Evolutionary conservation across 2,329 filamentous ascomycete genomes (phyloP).

Genomic region (Coleophoma eucalyptorum): DNA sequence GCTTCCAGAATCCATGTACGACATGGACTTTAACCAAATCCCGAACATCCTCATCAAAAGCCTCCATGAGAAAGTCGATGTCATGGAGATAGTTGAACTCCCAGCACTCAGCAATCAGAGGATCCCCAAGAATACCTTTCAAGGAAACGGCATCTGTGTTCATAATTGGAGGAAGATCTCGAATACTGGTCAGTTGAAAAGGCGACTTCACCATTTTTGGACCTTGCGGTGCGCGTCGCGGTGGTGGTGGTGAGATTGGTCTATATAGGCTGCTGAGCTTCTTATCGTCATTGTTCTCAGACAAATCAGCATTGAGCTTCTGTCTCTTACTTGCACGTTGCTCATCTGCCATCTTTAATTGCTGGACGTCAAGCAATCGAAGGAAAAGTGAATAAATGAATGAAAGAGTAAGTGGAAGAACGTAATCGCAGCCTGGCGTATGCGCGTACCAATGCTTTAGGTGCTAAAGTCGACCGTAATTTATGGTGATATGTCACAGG

Average conservation of each 20-base stretch:
- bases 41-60: conserved; percentile 50
- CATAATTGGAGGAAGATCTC: conserved; percentile 42
- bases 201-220: conserved; percentile 40
- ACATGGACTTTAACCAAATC: conserved; percentile 50
- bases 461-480: too few species aligned
- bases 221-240: conserved; percentile 6
- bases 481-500: too few species aligned
- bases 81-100: conserved; percentile 53
- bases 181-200: conserved; percentile 54
- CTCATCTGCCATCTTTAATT: conserved; percentile 14
- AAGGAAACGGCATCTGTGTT: conserved; percentile 55
- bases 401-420: background rate
- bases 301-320: conserved; percentile 11
- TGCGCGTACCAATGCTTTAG: background rate
- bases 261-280: conserved; percentile 13
- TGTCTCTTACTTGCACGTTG: conserved; percentile 21
- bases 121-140: conserved; percentile 55
- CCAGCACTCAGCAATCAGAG: conserved; percentile 52
- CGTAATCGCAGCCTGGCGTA: background rate
- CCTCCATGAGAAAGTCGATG: conserved; percentile 55
- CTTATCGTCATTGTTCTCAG: conserved; percentile 1
- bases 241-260: conserved; percentile 25
- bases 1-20: conserved; percentile 64
- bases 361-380: too few species aligned
- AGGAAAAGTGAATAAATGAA: too few species aligned